Evolutionary conservation across 2,329 filamentous ascomycete species (phyloP).

Genomic region (Chrysoporthe deuterocubensis): DNA sequence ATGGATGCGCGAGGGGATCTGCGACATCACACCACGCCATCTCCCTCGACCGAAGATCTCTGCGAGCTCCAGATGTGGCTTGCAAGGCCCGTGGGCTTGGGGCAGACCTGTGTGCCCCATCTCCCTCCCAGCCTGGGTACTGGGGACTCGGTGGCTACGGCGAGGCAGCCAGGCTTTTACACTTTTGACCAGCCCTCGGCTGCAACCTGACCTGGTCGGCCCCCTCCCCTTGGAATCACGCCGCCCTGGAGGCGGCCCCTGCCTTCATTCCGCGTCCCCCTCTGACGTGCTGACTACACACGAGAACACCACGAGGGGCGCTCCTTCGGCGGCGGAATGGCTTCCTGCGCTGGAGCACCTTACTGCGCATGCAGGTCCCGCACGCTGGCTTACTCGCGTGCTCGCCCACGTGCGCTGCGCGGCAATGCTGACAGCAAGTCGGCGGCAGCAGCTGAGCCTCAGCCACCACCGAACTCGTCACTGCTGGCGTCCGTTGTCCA

Average conservation of each 20-base stretch:
- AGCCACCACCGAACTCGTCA: neutral
- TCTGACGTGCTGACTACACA: neutral
- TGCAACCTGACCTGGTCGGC: neutral
- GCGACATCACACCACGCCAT: slow-evolving; percentile 8
- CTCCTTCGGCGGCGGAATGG: neutral
- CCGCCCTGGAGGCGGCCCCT: too few relatives aligned
- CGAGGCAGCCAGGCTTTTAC: neutral
- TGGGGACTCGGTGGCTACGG: too few relatives aligned
- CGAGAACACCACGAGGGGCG: neutral
- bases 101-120: neutral
- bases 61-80: slow-evolving; percentile 2
- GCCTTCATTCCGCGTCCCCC: too few relatives aligned
- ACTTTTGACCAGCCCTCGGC: neutral
- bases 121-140: too few relatives aligned
- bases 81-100: neutral
- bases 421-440: neutral
- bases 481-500: neutral
- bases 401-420: slow-evolving; percentile 1
- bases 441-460: neutral
- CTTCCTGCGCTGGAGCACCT: too few relatives aligned
- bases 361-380: neutral
- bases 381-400: neutral
- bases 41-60: neutral
- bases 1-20: slow-evolving; percentile 1
- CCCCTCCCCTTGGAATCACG: too few relatives aligned